Evolutionary conservation across 805 yeast species (phyloP).

Genomic region (Kluyveromyces nonfermentans): DNA sequence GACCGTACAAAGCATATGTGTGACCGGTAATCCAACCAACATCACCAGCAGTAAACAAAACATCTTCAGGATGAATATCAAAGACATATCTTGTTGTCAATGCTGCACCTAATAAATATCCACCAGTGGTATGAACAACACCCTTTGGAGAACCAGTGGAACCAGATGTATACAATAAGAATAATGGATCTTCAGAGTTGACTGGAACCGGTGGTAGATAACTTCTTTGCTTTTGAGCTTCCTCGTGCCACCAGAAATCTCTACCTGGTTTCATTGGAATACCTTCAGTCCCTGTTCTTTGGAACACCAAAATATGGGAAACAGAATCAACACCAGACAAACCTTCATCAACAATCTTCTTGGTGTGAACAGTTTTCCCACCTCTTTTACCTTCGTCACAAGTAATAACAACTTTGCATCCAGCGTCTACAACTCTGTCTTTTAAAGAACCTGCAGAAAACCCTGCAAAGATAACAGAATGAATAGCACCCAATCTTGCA

Average conservation of each 20-base stretch:
- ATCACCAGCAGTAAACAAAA: conserved; percentile 94
- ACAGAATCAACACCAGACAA: conserved; percentile 63
- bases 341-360: conserved; percentile 93
- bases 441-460: conserved; percentile 86
- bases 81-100: conserved; percentile 87
- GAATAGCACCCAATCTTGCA: conserved; percentile 89
- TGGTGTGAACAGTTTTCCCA: conserved; percentile 85
- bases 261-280: conserved; percentile 70
- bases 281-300: conserved; percentile 71
- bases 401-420: conserved; percentile 78
- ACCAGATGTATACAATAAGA: conserved; percentile 93
- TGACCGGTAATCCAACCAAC: conserved; percentile 99
- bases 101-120: conserved; percentile 87
- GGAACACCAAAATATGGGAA: conserved; percentile 74
- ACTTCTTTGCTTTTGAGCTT: conserved; percentile 66
- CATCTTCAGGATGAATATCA: conserved; percentile 83
- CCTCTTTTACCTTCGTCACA: conserved; percentile 95
- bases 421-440: conserved; percentile 86
- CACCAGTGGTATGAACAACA: conserved; percentile 91
- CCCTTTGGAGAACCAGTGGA: conserved; percentile 99
- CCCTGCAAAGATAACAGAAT: conserved; percentile 95
- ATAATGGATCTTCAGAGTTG: conserved; percentile 87
- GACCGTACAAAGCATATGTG: conserved; percentile 92
- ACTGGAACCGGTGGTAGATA: conserved; percentile 85
- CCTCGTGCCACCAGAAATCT: conserved; percentile 96